Evolutionary conservation across 176 grass and related monocot genomes (phyloP).

Genomic region (Pontederia paniculata): DNA sequence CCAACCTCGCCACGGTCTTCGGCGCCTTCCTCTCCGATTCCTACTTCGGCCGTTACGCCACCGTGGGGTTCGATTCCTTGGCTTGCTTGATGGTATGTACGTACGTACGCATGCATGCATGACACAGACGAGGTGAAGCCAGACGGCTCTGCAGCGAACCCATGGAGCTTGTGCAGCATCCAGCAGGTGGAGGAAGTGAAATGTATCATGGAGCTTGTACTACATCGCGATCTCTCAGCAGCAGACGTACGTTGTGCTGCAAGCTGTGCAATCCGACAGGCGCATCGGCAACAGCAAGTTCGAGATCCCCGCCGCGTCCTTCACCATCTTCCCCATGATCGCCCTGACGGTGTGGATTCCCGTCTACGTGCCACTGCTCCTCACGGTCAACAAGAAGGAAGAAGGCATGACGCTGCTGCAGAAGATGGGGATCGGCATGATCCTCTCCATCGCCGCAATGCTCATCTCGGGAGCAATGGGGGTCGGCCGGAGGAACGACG

Average conservation of each 20-base stretch:
- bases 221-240: constrained; percentile 39
- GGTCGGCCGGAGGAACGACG: constrained; percentile 19
- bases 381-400: constrained; percentile 26
- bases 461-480: constrained; percentile 26
- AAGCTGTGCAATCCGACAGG: constrained; percentile 5
- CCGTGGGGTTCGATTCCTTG: constrained; percentile 63
- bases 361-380: constrained; percentile 33
- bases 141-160: constrained; percentile 9
- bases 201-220: constrained; percentile 44
- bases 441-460: constrained; percentile 38
- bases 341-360: constrained; percentile 64
- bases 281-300: neutral
- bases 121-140: constrained; percentile 9
- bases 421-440: constrained; percentile 57
- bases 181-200: constrained; percentile 85
- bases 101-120: no score
- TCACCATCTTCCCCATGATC: constrained; percentile 55
- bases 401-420: constrained; percentile 52
- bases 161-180: constrained; percentile 43
- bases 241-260: constrained; percentile 46
- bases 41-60: constrained; percentile 72
- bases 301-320: constrained; percentile 20
- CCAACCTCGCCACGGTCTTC: constrained; percentile 71
- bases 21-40: constrained; percentile 93
- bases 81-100: constrained; percentile 51